phyloP scores from a whole-genome alignment of 1,139 yeast genomes.

The Suzukiozyma palmioleophila region DNA sequence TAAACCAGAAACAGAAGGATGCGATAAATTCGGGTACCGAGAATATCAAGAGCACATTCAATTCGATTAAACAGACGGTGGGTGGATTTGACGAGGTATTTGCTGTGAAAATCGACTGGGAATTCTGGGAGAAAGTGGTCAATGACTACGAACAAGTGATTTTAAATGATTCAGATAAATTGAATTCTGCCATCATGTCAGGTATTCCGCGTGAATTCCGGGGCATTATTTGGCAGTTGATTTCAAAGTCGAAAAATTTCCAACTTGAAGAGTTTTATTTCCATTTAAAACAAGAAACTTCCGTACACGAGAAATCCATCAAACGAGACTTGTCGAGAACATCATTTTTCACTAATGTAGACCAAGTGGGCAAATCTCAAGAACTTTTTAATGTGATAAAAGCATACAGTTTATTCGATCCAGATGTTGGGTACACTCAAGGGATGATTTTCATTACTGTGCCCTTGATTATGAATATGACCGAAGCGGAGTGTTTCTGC shows the following conservation, averaged over 20 bases:
- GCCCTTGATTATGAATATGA: constrained; percentile 77
- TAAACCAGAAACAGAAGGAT: constrained; percentile 34
- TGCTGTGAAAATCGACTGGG: constrained; percentile 57
- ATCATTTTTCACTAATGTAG: constrained; percentile 65
- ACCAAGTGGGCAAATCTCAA: constrained; percentile 45
- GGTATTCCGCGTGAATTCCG: constrained; percentile 86
- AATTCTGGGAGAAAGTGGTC: constrained; percentile 80
- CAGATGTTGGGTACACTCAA: constrained; percentile 95
- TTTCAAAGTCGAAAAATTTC: constrained; percentile 73
- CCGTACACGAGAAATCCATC: constrained; percentile 73
- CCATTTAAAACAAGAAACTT: constrained; percentile 46
- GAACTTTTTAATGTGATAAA: constrained; percentile 73
- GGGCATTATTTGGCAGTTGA: constrained; percentile 89
- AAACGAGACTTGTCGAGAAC: constrained; percentile 82
- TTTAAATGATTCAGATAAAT: constrained; percentile 51
- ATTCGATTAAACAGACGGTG: constrained; percentile 45
- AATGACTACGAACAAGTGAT: constrained; percentile 71
- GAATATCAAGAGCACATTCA: constrained; percentile 60
- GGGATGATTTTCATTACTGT: constrained; percentile 94
- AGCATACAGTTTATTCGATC: constrained; percentile 81
- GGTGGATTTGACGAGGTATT: constrained; percentile 41
- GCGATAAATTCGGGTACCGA: constrained; percentile 57
- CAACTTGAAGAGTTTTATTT: constrained; percentile 68
- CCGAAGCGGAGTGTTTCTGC: constrained; percentile 82
- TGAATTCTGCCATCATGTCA: constrained; percentile 56